Evolutionary conservation across 2,329 filamentous ascomycete species (phyloP).

Genomic region (Triangularia verruculosa): DNA sequence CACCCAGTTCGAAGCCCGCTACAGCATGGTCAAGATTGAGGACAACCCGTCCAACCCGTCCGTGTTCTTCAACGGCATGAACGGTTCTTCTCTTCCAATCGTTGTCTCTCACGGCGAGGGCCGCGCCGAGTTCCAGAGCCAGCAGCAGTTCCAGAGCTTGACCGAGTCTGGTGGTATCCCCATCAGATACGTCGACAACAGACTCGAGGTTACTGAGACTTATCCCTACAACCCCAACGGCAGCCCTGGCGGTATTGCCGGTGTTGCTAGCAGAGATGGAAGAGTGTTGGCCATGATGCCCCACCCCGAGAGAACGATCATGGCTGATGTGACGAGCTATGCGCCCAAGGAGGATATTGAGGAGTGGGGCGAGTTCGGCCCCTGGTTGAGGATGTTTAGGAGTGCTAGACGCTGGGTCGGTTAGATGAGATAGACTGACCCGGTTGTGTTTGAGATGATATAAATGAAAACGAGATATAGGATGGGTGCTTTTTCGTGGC

Average conservation of each 20-base stretch:
- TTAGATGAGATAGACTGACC: constrained; percentile 31
- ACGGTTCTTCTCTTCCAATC: constrained; percentile 76
- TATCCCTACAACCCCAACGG: constrained; percentile 92
- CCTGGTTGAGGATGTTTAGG: constrained; percentile 83
- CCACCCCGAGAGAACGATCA: constrained; percentile 84
- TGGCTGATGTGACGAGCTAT: constrained; percentile 76
- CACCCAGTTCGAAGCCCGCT: constrained; percentile 86
- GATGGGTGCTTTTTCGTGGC: neutral
- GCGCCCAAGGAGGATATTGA: constrained; percentile 56
- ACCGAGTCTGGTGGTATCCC: constrained; percentile 67
- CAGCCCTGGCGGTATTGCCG: constrained; percentile 76
- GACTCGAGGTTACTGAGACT: constrained; percentile 66
- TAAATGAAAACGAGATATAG: neutral
- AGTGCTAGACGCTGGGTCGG: constrained; percentile 88
- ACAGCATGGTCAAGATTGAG: constrained; percentile 75
- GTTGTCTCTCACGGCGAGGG: constrained; percentile 91
- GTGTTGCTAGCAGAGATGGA: constrained; percentile 72
- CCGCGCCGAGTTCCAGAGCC: constrained; percentile 66
- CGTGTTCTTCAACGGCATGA: constrained; percentile 91
- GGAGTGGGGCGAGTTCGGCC: constrained; percentile 76
- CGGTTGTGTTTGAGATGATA: constrained; percentile 2
- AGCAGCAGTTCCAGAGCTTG: constrained; percentile 52
- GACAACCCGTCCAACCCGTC: constrained; percentile 57
- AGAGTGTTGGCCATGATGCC: constrained; percentile 88
- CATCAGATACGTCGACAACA: constrained; percentile 83